Conservation (phyloP, 148 eudicot species). For the Rhododendron molle region DNA sequence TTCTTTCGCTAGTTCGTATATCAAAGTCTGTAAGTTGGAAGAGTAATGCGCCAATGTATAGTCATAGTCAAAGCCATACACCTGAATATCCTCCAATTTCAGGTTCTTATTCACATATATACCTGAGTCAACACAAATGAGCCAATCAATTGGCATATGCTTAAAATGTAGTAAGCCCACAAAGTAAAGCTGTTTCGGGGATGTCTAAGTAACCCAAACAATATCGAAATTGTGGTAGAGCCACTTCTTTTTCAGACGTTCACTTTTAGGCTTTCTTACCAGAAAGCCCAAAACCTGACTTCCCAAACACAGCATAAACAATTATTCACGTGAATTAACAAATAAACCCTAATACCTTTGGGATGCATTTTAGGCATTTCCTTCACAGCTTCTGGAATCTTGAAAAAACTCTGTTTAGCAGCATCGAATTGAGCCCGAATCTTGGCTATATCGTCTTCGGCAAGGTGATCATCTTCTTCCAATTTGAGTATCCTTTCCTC, state of each 20-base stretch:
- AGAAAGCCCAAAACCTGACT: not conserved
- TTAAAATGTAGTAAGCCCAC: not conserved
- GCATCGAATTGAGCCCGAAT: constrained; percentile 58
- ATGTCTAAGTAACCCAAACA: not conserved
- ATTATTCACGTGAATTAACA: not conserved
- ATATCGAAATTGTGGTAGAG: not conserved
- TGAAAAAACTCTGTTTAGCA: constrained; percentile 56
- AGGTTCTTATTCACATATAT: constrained; percentile 92
- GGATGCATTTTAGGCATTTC: constrained; percentile 80
- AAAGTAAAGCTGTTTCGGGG: not conserved
- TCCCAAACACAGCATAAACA: not conserved
- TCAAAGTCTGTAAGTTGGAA: constrained; percentile 65
- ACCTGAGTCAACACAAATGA: constrained; percentile 40
- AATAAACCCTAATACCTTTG: constrained; percentile 41
- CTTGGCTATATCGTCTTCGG: constrained; percentile 40
- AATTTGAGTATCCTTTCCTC: constrained; percentile 38
- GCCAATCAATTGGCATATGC: not conserved
- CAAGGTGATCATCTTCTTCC: constrained; percentile 29
- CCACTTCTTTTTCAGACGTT: not conserved
- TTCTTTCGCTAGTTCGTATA: constrained; percentile 93
- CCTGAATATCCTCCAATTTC: constrained; percentile 81
- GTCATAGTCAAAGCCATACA: constrained; percentile 97
- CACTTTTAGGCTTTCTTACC: not conserved
- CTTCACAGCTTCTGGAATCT: constrained; percentile 68
- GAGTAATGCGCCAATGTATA: constrained; percentile 97